phyloP scores from a whole-genome alignment of 768 basidiomycete species.

The Termitomyces sp. region DNA sequence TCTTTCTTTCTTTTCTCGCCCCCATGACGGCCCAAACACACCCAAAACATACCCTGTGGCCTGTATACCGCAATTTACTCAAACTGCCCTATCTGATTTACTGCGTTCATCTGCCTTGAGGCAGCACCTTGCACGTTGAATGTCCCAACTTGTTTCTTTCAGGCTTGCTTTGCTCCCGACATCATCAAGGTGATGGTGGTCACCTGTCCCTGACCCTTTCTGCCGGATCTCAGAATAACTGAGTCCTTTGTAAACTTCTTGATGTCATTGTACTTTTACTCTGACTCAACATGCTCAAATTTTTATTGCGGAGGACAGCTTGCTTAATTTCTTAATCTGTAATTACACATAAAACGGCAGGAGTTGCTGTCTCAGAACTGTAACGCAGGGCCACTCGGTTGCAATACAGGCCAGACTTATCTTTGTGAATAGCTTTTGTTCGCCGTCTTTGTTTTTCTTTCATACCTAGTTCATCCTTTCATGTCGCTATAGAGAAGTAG shows the following conservation, averaged over 20 bases:
- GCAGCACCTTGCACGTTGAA: no score
- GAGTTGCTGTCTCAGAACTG: not conserved
- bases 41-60: not conserved
- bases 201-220: not conserved
- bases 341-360: not conserved
- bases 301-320: not conserved
- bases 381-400: not conserved
- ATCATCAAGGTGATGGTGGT: conserved; percentile 16
- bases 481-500: no score
- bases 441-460: not conserved
- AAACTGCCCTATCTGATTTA: conserved; percentile 13
- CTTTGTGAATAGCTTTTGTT: not conserved
- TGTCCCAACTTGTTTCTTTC: conserved; percentile 7
- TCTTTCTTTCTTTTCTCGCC: not conserved
- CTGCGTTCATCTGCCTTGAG: not conserved
- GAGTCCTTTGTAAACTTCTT: not conserved
- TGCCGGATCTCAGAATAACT: not conserved
- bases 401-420: not conserved
- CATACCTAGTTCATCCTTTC: not conserved
- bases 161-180: conserved; percentile 18
- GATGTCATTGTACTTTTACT: not conserved
- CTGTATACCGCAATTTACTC: not conserved
- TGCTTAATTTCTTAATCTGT: not conserved
- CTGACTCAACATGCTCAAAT: not conserved
- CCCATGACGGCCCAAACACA: not conserved